Evolutionary conservation across 2,329 filamentous ascomycete genomes (phyloP), one percentile per base, ranked within the genome.

Genomic region (Epichloe glyceriae): DNA sequence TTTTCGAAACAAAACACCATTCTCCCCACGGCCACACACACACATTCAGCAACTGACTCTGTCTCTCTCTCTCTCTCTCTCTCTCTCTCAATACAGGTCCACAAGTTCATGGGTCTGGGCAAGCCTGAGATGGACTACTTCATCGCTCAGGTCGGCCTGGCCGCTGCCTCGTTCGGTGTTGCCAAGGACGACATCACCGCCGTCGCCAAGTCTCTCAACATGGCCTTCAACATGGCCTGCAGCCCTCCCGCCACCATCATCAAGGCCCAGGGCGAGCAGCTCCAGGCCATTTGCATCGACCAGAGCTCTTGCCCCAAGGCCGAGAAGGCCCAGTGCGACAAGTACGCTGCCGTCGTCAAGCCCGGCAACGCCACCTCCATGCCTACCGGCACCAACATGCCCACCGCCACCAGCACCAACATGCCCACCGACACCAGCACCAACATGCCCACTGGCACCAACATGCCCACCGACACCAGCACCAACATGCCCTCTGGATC

Each of bases 21-120:
- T 8, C 22, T 10, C 3, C 12, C 15, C 22, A 17, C 2, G 12
- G 11, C 12, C 2, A 42, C 26, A 17, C 11, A n/a, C n/a, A 46
- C 20, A 3, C 15, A 5, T 5, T 15, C 17, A 20, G 22, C 26
- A 39, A 4, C 26, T 26, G 26, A 26, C 26, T 26, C 22, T 8
- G 2, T 26, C 7, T 26, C 7, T 3, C 26, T 26, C 26, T 1
- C 20, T 22, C 4, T 22, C 26, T 26, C 7, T 26, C 7, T 3
- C 26, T 26, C 26, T 1, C 20, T 22, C 4, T 22, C 26, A 8
- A 26, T 8, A n/a, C 43, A 73, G 44, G 72, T 76, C 0, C 78
- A 81, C 67, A 76, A 76, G 61, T 80, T 76, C 68, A 83, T 83
- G 80, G 69, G 68, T 52, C 71, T 82, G 44, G 65, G 73, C 58